These are phyloP conservation scores for Phyllosticta capitalensis DNA, from an alignment of 2,329 filamentous ascomycete species.

Conservation along the genomic window DNA sequence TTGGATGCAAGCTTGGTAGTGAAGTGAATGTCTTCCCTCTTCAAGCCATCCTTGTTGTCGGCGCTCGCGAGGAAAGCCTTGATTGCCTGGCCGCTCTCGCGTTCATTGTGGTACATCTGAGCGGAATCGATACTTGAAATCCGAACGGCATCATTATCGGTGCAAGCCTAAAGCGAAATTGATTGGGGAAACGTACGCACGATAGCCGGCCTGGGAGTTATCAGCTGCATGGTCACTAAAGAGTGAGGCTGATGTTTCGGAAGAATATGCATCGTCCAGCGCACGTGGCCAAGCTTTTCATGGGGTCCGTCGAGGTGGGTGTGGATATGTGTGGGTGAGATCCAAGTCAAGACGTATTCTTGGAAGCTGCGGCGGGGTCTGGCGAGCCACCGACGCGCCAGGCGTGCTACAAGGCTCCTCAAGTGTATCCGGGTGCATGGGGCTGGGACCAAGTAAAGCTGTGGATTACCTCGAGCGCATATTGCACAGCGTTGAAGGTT, in stretches of 20 bases:
- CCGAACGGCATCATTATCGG: not conserved
- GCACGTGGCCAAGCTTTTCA: not conserved
- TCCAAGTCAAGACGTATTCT: not conserved
- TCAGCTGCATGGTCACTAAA: slow-evolving; percentile 4
- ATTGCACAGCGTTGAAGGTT: slow-evolving; percentile 47
- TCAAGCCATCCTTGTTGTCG: slow-evolving; percentile 42
- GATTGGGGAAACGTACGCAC: slow-evolving; percentile 25
- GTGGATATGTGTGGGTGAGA: not conserved
- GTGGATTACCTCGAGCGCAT: slow-evolving; percentile 40
- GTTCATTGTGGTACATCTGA: slow-evolving; percentile 63
- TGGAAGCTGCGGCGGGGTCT: not conserved
- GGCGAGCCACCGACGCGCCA: not conserved
- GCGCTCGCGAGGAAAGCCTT: slow-evolving; percentile 42
- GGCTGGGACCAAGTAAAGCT: not conserved
- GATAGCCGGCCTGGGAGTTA: slow-evolving; percentile 35
- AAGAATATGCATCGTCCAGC: not conserved
- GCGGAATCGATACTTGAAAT: slow-evolving; percentile 44
- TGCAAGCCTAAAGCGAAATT: not conserved
- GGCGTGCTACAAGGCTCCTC: not conserved
- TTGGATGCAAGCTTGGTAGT: slow-evolving; percentile 69
- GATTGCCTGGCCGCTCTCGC: slow-evolving; percentile 58
- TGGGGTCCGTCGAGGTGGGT: not conserved
- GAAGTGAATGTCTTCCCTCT: slow-evolving; percentile 64
- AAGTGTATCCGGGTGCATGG: not conserved
- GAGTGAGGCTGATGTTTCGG: not conserved